These are phyloP conservation scores for Aspergillus clavatus DNA, from an alignment of 2,329 filamentous ascomycete genomes.

Conservation along the genomic window DNA sequence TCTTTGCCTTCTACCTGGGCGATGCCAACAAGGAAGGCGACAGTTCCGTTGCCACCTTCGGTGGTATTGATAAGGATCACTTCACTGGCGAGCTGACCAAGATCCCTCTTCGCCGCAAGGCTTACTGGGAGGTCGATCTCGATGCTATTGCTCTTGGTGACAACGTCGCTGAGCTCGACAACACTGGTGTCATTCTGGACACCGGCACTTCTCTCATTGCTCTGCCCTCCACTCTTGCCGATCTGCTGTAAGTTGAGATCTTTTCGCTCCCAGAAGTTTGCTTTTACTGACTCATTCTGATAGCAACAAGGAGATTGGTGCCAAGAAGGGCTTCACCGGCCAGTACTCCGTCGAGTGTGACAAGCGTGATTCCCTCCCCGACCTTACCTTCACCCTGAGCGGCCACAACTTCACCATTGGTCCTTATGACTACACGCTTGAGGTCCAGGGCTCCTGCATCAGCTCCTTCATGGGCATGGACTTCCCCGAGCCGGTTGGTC, in stretches of 20 bases:
- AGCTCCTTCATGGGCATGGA: constrained; percentile 98
- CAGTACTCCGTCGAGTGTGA: constrained; percentile 92
- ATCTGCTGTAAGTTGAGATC: constrained; percentile 63
- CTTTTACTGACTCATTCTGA: constrained; percentile 10
- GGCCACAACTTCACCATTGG: constrained; percentile 91
- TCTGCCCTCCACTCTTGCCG: constrained; percentile 82
- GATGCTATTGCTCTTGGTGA: constrained; percentile 86
- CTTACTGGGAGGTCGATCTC: constrained; percentile 99
- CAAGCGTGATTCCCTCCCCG: constrained; percentile 76
- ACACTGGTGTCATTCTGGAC: constrained; percentile 95
- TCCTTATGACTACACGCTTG: constrained; percentile 89
- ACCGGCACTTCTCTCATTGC: constrained; percentile 97
- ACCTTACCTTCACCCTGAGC: constrained; percentile 83
- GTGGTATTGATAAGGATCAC: constrained; percentile 78
- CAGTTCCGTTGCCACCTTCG: constrained; percentile 83
- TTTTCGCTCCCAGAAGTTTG: not conserved
- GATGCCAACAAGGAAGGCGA: constrained; percentile 64
- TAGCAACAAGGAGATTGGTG: constrained; percentile 89
- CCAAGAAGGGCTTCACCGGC: constrained; percentile 95
- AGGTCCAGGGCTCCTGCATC: constrained; percentile 92
- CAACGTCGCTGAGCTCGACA: constrained; percentile 79
- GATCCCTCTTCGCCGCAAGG: constrained; percentile 94
- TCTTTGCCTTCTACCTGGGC: constrained; percentile 95
- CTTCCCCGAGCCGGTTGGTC: constrained; percentile 77
- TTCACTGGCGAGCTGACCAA: constrained; percentile 82